Evolutionary conservation across 2,329 filamentous ascomycete species (phyloP), one percentile per base, ranked within the genome.

Genomic region (Botrytis fragariae): DNA sequence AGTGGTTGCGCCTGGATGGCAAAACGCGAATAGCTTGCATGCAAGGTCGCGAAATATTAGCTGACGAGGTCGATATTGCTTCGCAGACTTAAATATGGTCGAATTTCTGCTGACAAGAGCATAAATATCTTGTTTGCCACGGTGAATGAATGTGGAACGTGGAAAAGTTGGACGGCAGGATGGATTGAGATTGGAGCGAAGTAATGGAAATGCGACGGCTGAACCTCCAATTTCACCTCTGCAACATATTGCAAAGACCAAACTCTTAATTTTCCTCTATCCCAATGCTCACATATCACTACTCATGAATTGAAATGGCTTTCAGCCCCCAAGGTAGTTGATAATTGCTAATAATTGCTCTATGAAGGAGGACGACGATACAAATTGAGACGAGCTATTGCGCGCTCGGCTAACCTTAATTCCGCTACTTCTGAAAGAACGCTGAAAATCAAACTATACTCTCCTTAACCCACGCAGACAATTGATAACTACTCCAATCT

Each of bases 311-410:
- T 70, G 73, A 72, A 69, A 76, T 75, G 57, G 69, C 75, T 73
- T 74, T 75, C 60, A 65, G 69, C 73, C 74, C 71, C 76, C 76
- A 74, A 75, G 74, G 75, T 77, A 73, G 75, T 70, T 73, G 73
- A 45, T 68, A 60, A 77, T 76, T 76, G 76, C 76, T 77, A 74
- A 79, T 74, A 77, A 76, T 79, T 79, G 75, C 79, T 57, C 65
- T 79, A 80, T 77, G 75, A 74, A 77, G 73, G 75, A 74, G 72
- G 48, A 74, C 59, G 75, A 74, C 74, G 74, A 74, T 76, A 76
- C 73, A 75, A 69, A 63, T 73, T 74, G 73, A 71, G 73, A 75
- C 63, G 59, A 70, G 59, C 65, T 32, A 67, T 69, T 70, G 73
- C 74, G 60, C 51, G 48, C 67, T 74, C 71, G 73, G 65, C 65